These are phyloP conservation scores for Fusarium pininemorale DNA, from an alignment of 2,329 filamentous ascomycete species.

Conservation along the genomic window DNA sequence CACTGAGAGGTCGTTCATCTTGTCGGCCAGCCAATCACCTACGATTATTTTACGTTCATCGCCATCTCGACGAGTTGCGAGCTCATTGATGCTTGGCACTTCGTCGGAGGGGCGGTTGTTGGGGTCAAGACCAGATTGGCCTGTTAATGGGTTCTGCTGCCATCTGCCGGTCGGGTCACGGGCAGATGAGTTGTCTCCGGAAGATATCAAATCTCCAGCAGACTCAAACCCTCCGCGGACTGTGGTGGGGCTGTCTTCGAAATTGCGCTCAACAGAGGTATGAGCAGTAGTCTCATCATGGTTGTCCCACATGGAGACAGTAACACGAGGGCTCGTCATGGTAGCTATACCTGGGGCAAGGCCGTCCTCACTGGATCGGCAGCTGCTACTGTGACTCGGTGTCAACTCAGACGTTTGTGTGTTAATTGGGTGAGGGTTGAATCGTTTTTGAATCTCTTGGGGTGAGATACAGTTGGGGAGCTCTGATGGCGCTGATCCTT, in stretches of 20 bases:
- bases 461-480: constrained; percentile 53
- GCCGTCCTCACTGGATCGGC: constrained; percentile 61
- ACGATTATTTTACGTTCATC: constrained; percentile 61
- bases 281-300: constrained; percentile 51
- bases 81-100: constrained; percentile 60
- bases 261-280: constrained; percentile 51
- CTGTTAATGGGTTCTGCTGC: constrained; percentile 51
- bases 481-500: constrained; percentile 32
- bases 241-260: constrained; percentile 50
- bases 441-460: constrained; percentile 53
- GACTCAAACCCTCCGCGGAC: constrained; percentile 48
- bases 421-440: constrained; percentile 47
- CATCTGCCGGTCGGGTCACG: constrained; percentile 56
- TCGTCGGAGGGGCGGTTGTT: constrained; percentile 54
- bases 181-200: constrained; percentile 36
- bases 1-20: constrained; percentile 43
- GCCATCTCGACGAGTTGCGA: constrained; percentile 52
- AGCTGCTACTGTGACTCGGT: constrained; percentile 59
- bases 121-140: constrained; percentile 60
- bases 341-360: constrained; percentile 49
- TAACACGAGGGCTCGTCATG: constrained; percentile 65
- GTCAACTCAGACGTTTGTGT: constrained; percentile 54
- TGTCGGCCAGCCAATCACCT: constrained; percentile 58
- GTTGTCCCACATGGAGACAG: constrained; percentile 64
- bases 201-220: constrained; percentile 53